phyloP scores from a whole-genome alignment of 2,329 filamentous ascomycete genomes.

The Coniochaeta sp. region DNA sequence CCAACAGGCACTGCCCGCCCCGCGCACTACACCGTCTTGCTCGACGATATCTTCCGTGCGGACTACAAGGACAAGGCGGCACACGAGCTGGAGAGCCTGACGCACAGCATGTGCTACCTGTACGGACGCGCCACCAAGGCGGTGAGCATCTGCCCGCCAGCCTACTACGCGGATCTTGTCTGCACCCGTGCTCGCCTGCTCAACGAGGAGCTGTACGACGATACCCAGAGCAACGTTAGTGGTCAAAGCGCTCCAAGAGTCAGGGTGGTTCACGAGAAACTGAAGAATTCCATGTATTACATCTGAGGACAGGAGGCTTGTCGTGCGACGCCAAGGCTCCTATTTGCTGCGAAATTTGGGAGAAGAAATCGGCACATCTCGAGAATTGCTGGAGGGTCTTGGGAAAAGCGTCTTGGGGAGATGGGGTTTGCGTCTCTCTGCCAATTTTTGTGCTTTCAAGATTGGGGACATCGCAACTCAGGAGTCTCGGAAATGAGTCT shows the following conservation, averaged over 20 bases:
- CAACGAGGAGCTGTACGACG: slow-evolving; percentile 55
- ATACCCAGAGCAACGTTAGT: not conserved
- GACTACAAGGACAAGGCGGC: slow-evolving; percentile 36
- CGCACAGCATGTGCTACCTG: slow-evolving; percentile 74
- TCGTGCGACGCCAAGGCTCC: too few relatives aligned
- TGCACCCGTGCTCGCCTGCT: slow-evolving; percentile 73
- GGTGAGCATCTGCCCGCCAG: slow-evolving; percentile 79
- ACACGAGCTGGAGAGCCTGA: slow-evolving; percentile 64
- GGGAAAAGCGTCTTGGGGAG: too few relatives aligned
- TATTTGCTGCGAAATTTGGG: too few relatives aligned
- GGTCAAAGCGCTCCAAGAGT: not conserved
- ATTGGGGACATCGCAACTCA: too few relatives aligned
- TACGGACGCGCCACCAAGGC: slow-evolving; percentile 84
- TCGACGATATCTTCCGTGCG: slow-evolving; percentile 59
- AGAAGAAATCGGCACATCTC: too few relatives aligned
- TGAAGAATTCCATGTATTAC: slow-evolving; percentile 49
- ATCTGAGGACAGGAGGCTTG: slow-evolving; percentile 27
- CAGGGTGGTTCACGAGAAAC: slow-evolving; percentile 33
- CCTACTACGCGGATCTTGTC: slow-evolving; percentile 84
- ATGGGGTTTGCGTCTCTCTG: too few relatives aligned
- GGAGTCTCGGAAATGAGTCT: too few relatives aligned
- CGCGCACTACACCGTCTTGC: slow-evolving; percentile 73
- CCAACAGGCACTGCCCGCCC: slow-evolving; percentile 60
- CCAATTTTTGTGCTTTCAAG: too few relatives aligned
- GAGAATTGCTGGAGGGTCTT: too few relatives aligned